A percentile compares a stretch with the other conserved stretches of the same genome.
Evolutionary conservation across 371 early-diverging fungal genomes (phyloP).

Genomic region (Zopfochytrium polystomum): DNA sequence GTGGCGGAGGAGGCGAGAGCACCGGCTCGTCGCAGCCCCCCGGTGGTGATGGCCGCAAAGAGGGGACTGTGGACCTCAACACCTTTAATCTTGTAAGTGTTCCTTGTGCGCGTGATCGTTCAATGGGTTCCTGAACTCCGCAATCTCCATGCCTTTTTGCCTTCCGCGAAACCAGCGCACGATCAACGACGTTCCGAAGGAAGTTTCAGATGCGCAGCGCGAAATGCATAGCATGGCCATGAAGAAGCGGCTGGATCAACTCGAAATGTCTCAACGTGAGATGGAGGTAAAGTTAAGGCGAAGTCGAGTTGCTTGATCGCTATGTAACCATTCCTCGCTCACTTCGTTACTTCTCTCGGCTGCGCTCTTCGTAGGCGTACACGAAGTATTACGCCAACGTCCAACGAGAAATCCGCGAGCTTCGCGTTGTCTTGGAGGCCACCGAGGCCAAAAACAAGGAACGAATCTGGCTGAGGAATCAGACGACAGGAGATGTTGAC

Average conservation of each 20-base stretch:
- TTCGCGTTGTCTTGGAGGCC: constrained; percentile 72
- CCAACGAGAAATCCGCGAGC: constrained; percentile 58
- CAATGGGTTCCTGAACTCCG: constrained; percentile 54
- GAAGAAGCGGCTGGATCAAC: constrained; percentile 43
- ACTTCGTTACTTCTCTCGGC: no score
- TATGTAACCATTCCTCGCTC: no score
- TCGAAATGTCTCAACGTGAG: constrained; percentile 69
- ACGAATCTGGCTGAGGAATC: constrained; percentile 78
- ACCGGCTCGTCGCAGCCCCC: constrained; percentile 43
- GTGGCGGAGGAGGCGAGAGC: constrained; percentile 43
- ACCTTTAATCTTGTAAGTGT: constrained; percentile 58
- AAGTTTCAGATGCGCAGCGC: constrained; percentile 58
- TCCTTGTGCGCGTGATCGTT: background rate
- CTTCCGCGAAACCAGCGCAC: constrained; percentile 74
- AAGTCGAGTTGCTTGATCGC: no score
- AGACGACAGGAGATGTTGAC: constrained; percentile 78
- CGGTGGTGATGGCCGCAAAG: constrained; percentile 57
- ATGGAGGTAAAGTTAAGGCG: no score
- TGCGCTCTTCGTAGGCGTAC: no score
- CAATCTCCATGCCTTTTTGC: constrained; percentile 71
- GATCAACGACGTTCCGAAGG: constrained; percentile 64
- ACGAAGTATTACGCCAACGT: constrained; percentile 23
- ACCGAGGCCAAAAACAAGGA: constrained; percentile 78
- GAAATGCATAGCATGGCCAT: constrained; percentile 39
- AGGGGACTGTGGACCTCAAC: constrained; percentile 63